Conservation (phyloP, 345 rosid species). For the Streptanthus diversifolius region DNA sequence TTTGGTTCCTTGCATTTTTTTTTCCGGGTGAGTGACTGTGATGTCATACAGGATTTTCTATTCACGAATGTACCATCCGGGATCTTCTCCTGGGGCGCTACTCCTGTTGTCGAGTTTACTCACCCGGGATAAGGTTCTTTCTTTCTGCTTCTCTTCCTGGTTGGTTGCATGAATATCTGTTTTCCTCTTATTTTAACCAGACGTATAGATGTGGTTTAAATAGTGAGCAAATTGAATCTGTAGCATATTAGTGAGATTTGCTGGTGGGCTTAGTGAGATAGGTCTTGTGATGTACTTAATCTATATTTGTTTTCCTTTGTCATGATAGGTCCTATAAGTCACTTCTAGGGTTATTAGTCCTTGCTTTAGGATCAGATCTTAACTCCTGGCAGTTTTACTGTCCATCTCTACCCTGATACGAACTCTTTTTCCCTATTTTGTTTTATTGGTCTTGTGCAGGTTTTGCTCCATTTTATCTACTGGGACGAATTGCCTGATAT, state of each 20-base stretch:
- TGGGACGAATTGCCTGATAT: conserved; percentile 76
- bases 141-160: conserved; percentile 46
- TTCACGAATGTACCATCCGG: conserved; percentile 47
- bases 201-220: not conserved
- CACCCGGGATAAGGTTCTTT: conserved; percentile 56
- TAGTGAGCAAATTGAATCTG: not conserved
- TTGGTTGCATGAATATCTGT: conserved; percentile 26
- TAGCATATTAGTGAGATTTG: not conserved
- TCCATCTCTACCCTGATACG: not conserved
- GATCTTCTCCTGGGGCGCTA: conserved; percentile 55
- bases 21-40: conserved; percentile 59
- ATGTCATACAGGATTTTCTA: conserved; percentile 63
- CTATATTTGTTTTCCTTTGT: not conserved
- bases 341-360: not conserved
- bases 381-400: not conserved
- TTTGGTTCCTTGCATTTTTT: conserved; percentile 49
- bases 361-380: not conserved
- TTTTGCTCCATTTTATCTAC: conserved; percentile 73
- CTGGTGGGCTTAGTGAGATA: not conserved
- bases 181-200: not conserved
- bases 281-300: not conserved
- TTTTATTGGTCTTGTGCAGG: conserved; percentile 38
- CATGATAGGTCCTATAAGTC: not conserved
- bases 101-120: conserved; percentile 53
- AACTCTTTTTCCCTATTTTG: not conserved